These are phyloP conservation scores for Globisporangium solare DNA, from an alignment of 352 stramenopile genomes.

Conservation along the genomic window DNA sequence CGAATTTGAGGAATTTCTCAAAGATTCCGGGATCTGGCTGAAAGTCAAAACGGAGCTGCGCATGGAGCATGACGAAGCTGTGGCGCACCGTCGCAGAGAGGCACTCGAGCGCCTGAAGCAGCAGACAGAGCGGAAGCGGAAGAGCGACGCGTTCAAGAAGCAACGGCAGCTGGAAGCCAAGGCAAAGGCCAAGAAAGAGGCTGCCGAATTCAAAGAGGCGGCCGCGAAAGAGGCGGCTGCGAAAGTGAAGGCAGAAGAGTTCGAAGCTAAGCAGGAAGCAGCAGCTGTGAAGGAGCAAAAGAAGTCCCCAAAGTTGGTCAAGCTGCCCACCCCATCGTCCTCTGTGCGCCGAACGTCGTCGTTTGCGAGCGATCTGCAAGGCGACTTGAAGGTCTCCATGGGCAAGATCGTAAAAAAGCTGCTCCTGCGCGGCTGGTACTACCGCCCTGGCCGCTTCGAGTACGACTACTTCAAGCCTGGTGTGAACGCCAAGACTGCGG, in stretches of 20 bases:
- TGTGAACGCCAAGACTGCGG: conserved; percentile 39
- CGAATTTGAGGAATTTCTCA: conserved; percentile 54
- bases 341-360: background rate
- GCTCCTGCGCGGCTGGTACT: conserved; percentile 52
- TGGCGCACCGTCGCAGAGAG: conserved; percentile 48
- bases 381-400: conserved; percentile 39
- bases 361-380: conserved; percentile 9
- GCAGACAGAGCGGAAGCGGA: conserved; percentile 14
- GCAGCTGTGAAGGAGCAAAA: background rate
- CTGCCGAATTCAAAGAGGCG: background rate
- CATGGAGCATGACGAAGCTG: conserved; percentile 41
- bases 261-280: conserved; percentile 4
- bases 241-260: background rate
- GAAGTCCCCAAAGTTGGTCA: background rate
- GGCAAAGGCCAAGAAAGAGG: conserved; percentile 11
- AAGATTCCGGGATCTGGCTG: conserved; percentile 49
- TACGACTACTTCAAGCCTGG: conserved; percentile 83
- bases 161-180: conserved; percentile 25
- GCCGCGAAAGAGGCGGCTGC: background rate
- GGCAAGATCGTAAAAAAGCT: conserved; percentile 58
- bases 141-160: conserved; percentile 15
- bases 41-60: conserved; percentile 52
- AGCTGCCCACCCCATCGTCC: background rate
- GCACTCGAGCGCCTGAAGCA: conserved; percentile 18
- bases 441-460: conserved; percentile 69